phyloP scores from a whole-genome alignment of 2,329 filamentous ascomycete genomes.

The Sclerotinia nivalis region DNA sequence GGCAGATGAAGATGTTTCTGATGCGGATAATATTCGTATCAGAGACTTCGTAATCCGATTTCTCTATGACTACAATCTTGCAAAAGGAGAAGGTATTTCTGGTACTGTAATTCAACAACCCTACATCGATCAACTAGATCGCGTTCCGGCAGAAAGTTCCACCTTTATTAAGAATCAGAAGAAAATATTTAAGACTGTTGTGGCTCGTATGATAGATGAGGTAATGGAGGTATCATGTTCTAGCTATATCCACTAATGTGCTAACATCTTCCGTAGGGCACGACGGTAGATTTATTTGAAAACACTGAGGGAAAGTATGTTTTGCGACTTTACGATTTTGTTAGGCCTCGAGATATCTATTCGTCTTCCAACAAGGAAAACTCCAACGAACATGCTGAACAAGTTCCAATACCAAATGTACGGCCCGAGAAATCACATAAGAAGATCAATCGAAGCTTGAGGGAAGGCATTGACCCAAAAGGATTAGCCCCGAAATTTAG shows the following conservation, averaged over 20 bases:
- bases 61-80: conserved; percentile 6
- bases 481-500: conserved; percentile 6
- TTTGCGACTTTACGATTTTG: conserved; percentile 13
- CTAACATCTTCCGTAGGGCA: not conserved
- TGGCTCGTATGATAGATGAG: conserved; percentile 3
- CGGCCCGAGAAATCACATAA: not conserved
- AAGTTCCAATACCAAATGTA: not conserved
- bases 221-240: not conserved
- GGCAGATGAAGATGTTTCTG: conserved; percentile 11
- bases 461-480: conserved; percentile 18
- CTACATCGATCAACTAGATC: conserved; percentile 17
- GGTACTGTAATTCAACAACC: not conserved
- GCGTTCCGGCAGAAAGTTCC: not conserved
- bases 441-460: conserved; percentile 8
- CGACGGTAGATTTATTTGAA: conserved; percentile 7
- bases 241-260: no score
- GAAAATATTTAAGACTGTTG: not conserved
- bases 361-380: conserved; percentile 8
- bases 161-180: conserved; percentile 6
- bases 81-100: not conserved
- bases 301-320: not conserved
- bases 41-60: not conserved
- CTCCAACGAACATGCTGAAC: not conserved
- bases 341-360: conserved; percentile 10
- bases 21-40: conserved; percentile 1